These are phyloP conservation scores for Plectosphaerella sp. DNA, from an alignment of 2,329 filamentous ascomycete species.

Conservation along the genomic window DNA sequence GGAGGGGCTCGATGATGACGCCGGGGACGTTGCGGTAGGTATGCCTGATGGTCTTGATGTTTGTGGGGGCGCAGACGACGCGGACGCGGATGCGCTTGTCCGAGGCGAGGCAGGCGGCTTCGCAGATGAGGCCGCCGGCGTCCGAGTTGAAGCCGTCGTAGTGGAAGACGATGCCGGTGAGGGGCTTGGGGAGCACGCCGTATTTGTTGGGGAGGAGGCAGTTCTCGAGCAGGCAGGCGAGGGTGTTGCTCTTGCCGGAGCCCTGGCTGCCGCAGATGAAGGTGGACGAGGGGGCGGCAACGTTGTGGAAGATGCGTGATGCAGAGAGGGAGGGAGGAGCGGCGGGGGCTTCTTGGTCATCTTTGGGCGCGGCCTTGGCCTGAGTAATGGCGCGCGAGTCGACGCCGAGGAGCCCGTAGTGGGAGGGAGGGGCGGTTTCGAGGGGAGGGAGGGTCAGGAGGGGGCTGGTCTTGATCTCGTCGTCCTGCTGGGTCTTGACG, in stretches of 20 bases:
- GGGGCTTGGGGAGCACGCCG: constrained; percentile 41
- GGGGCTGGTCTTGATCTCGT: constrained; percentile 7
- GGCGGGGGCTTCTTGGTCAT: not conserved
- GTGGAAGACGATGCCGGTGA: constrained; percentile 61
- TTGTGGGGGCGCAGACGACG: constrained; percentile 52
- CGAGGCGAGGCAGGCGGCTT: constrained; percentile 52
- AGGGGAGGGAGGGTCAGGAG: constrained; percentile 4
- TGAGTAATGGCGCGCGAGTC: constrained; percentile 4
- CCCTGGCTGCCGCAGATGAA: constrained; percentile 64
- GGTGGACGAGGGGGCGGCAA: constrained; percentile 47
- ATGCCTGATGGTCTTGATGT: constrained; percentile 31
- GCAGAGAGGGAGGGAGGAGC: constrained; percentile 14
- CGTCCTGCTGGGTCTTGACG: not conserved
- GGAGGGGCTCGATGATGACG: constrained; percentile 44
- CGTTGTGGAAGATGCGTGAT: constrained; percentile 37
- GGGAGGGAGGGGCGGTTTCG: not conserved
- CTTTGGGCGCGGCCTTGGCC: not conserved
- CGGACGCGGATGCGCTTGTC: constrained; percentile 38
- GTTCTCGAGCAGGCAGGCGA: constrained; percentile 53
- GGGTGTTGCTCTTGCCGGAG: constrained; percentile 59
- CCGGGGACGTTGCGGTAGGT: constrained; percentile 37
- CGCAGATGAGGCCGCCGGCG: constrained; percentile 45
- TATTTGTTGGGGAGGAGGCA: constrained; percentile 43
- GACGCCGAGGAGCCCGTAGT: constrained; percentile 17
- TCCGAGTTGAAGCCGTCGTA: constrained; percentile 54